Percentiles rank a stretch among this genome's conserved stretches.
Conservation (phyloP, 1,284 basidiomycete genomes). For the Apiotrichum gracile region DNA sequence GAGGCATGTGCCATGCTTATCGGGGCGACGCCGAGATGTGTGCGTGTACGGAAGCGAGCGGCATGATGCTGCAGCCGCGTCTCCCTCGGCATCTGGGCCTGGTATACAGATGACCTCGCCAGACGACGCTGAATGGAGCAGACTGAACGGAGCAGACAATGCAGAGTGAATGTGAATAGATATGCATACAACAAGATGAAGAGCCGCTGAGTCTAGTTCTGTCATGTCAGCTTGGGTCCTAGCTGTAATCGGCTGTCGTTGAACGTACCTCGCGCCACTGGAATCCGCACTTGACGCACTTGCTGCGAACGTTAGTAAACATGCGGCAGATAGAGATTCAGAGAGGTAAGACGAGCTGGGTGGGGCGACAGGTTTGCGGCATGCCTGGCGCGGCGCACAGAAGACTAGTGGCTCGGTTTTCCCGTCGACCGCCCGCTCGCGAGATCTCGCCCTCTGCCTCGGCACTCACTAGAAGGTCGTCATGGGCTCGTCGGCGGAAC, state of each 20-base stretch:
- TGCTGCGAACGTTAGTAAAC: conserved; percentile 22
- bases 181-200: conserved; percentile 3
- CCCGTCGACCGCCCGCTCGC: background rate
- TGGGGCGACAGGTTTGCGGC: too few species aligned
- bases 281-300: conserved; percentile 43
- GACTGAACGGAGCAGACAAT: background rate
- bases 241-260: background rate
- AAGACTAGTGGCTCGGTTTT: too few species aligned
- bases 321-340: too few species aligned
- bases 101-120: background rate
- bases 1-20: too few species aligned
- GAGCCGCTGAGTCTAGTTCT: conserved; percentile 2
- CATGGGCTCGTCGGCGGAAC: conserved; percentile 95
- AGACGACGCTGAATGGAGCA: too few species aligned
- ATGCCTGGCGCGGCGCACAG: too few species aligned
- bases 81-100: too few species aligned
- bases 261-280: conserved; percentile 46
- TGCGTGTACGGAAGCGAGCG: too few species aligned
- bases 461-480: conserved; percentile 79
- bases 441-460: background rate
- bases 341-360: too few species aligned
- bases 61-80: too few species aligned
- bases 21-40: too few species aligned
- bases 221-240: background rate
- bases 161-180: background rate